Conservation (phyloP, 2,329 filamentous ascomycete genomes). For the Helotiales sp. region DNA sequence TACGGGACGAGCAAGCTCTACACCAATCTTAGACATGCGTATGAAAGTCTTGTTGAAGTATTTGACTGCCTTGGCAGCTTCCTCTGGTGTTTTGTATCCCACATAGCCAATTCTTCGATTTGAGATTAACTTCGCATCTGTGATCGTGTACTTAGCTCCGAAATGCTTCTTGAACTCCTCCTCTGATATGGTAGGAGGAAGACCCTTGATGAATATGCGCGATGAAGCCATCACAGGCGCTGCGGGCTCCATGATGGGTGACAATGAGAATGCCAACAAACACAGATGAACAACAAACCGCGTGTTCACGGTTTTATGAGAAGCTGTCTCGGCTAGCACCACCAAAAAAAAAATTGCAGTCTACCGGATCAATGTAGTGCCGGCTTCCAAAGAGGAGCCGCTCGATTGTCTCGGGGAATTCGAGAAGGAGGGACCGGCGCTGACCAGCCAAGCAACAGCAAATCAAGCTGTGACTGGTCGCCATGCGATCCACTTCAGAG, state of each 20-base stretch:
- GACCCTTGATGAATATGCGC: conserved; percentile 77
- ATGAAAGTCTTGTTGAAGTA: conserved; percentile 97
- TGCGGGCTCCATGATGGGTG: background rate
- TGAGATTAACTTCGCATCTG: conserved; percentile 89
- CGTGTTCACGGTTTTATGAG: background rate
- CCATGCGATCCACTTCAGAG: background rate
- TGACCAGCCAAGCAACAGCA: background rate
- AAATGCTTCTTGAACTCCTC: conserved; percentile 91
- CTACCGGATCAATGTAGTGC: background rate
- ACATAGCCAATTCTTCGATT: conserved; percentile 94
- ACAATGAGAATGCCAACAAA: background rate
- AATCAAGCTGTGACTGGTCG: conserved; percentile 2
- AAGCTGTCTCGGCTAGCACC: background rate
- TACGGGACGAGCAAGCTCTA: conserved; percentile 86
- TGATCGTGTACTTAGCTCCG: conserved; percentile 74
- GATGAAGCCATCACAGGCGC: conserved; percentile 54
- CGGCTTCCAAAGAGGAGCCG: background rate
- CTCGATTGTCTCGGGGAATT: background rate
- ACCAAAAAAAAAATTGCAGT: background rate
- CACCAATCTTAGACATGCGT: conserved; percentile 90
- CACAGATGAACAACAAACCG: background rate
- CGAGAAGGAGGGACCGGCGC: background rate
- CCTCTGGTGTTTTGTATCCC: conserved; percentile 83
- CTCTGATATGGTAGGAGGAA: conserved; percentile 85
- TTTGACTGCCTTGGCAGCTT: conserved; percentile 82